A percentile compares a stretch with the other conserved stretches of the same genome.
phyloP scores from a whole-genome alignment of 257 asterid genomes.

The Solanum infundibuliforme region DNA sequence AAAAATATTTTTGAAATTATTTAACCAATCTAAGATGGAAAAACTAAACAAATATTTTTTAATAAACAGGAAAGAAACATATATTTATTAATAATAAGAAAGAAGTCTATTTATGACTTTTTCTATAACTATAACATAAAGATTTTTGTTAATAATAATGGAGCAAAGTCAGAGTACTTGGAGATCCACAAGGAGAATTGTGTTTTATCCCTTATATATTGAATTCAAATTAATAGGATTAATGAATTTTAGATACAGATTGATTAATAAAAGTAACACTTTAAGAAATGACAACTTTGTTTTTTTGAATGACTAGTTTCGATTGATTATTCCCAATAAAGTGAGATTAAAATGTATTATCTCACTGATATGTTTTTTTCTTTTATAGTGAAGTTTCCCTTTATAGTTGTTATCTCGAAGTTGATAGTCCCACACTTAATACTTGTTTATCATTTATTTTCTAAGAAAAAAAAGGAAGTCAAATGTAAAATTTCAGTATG shows the following conservation, averaged over 20 bases:
- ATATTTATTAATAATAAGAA: background rate
- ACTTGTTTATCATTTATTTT: background rate
- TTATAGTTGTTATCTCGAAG: background rate
- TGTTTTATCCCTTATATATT: background rate
- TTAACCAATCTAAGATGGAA: no score
- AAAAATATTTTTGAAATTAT: no score
- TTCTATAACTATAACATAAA: background rate
- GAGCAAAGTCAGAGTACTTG: background rate
- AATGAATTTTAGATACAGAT: background rate
- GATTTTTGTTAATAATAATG: background rate
- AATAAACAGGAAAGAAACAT: no score
- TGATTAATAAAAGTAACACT: background rate
- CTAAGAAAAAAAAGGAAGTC: background rate
- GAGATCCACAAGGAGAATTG: background rate
- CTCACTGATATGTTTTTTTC: background rate
- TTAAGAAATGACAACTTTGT: background rate
- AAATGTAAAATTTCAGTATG: background rate
- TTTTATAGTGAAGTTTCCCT: background rate
- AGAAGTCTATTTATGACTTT: background rate
- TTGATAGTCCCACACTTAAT: background rate
- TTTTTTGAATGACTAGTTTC: background rate
- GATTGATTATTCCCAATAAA: background rate
- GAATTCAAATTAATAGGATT: background rate
- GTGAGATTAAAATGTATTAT: background rate
- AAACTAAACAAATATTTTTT: no score